Base-by-base conservation (phyloP, 305 asterid genomes). In the Fraxinus platypoda region DNA sequence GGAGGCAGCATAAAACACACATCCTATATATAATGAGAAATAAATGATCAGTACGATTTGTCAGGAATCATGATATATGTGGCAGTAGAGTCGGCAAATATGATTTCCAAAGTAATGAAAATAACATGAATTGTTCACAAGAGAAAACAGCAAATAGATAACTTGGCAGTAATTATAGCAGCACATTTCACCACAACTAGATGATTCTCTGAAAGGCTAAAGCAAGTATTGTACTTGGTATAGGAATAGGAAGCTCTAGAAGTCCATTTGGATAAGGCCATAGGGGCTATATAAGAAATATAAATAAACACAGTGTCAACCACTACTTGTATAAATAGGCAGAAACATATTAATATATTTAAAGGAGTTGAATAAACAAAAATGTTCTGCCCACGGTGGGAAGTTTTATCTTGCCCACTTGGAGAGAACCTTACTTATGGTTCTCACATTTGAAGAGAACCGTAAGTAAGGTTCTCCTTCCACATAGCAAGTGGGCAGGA, bases 1-100 rank as follows among this genome's bases (percentile, higher is more conserved):
- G 96, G 97, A 72, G 99, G 94, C 83, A 97, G 92, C 99, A 97
- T 95, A 89, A 97, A 97, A 82, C 96, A 97, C 78, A 97, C 99
- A 81, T 95, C 98, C 99, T 97, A 54, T 94, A 85, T 88, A 81
- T 26, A 84, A 84, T 73, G 77, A 82, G 84, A 80, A 81, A 76
- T 31, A 85, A 78, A 81, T 30, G 77, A 68, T 74, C 84, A 82
- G 74, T 46, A 75, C 76, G 83, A 87, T 59, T 72, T 52, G 72
- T 79, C 76, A 26, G 19, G 62, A 86, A 79, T 70, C 71, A 41
- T 43, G 59, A 80, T 70, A 46, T 73, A 75, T 17, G 75, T 75
- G 33, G 62, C 64, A 43, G 25, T 28, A 2, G 78, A 62, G 79
- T 84, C 8, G 54, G 82, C 79, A 75, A 19, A 41, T 12, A 83